A percentile compares a stretch with the other conserved stretches of the same genome.
These are phyloP conservation scores for Flagelloscypha sp. DNA, from an alignment of 768 basidiomycete species.

Conservation along the genomic window DNA sequence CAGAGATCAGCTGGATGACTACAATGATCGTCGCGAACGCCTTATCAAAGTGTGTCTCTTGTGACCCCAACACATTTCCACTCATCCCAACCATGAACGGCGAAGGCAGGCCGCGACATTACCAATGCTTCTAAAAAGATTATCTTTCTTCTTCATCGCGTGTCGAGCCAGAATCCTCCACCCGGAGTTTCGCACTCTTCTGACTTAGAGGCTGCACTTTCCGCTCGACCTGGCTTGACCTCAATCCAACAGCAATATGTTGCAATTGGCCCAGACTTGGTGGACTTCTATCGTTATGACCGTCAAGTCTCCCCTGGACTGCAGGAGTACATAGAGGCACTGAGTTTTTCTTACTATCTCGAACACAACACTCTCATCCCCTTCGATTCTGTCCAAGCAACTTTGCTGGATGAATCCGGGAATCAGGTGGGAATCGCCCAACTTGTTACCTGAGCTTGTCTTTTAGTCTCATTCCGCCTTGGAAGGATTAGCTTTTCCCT, in stretches of 20 bases:
- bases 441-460: conserved; percentile 2
- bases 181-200: conserved; percentile 21
- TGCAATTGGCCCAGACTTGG: no score
- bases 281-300: conserved; percentile 69
- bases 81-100: conserved; percentile 5
- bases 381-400: conserved; percentile 55
- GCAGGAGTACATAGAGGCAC: conserved; percentile 94
- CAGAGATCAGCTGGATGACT: conserved; percentile 67
- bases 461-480: conserved; percentile 5
- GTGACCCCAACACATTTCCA: background rate
- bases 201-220: conserved; percentile 17
- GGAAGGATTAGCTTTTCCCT: conserved; percentile 55
- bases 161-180: no score
- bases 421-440: conserved; percentile 43
- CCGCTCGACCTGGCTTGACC: conserved; percentile 45
- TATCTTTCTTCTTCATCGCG: conserved; percentile 87
- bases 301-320: conserved; percentile 70
- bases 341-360: conserved; percentile 83
- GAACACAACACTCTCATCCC: conserved; percentile 61
- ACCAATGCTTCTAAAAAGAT: conserved; percentile 88
- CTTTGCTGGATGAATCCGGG: conserved; percentile 54
- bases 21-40: conserved; percentile 83
- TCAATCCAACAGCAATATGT: conserved; percentile 64
- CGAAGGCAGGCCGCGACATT: conserved; percentile 73
- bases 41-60: conserved; percentile 67